Conservation (phyloP, 2,329 filamentous ascomycete genomes). For the Chalaropsis thielavioides region DNA sequence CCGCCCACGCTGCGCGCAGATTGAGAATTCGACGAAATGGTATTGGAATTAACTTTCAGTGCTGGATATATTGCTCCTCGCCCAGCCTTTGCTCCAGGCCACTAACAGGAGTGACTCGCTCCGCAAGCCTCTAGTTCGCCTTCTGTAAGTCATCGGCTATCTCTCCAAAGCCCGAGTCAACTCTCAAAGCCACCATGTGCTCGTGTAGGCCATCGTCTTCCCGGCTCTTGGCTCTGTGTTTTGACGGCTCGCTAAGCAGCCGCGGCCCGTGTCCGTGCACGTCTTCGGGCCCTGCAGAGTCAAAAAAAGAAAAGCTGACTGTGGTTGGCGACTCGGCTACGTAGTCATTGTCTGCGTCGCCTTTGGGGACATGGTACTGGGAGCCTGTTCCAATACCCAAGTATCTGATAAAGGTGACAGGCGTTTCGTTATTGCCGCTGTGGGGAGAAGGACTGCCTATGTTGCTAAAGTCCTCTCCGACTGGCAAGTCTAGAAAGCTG, state of each 20-base stretch:
- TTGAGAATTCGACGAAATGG: no score
- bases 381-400: slow-evolving; percentile 60
- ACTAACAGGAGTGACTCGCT: no score
- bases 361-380: slow-evolving; percentile 25
- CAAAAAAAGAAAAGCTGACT: slow-evolving; percentile 78
- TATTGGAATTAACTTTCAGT: no score
- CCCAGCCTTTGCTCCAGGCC: no score
- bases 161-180: slow-evolving; percentile 14
- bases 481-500: slow-evolving; percentile 20
- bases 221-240: not conserved
- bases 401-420: slow-evolving; percentile 33
- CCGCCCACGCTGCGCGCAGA: no score
- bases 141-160: not conserved
- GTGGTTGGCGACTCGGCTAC: slow-evolving; percentile 59
- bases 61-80: no score
- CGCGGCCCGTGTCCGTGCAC: not conserved
- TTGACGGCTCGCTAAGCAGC: not conserved
- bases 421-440: slow-evolving; percentile 21
- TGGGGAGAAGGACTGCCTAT: not conserved
- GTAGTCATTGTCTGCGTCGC: slow-evolving; percentile 31
- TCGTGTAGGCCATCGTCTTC: not conserved
- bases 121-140: not conserved
- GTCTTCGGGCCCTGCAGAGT: slow-evolving; percentile 27
- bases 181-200: slow-evolving; percentile 8
- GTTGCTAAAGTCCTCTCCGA: slow-evolving; percentile 25